Evolutionary conservation across 2,329 filamentous ascomycete species (phyloP).

Genomic region (Neofusicoccum kwambonambiense): DNA sequence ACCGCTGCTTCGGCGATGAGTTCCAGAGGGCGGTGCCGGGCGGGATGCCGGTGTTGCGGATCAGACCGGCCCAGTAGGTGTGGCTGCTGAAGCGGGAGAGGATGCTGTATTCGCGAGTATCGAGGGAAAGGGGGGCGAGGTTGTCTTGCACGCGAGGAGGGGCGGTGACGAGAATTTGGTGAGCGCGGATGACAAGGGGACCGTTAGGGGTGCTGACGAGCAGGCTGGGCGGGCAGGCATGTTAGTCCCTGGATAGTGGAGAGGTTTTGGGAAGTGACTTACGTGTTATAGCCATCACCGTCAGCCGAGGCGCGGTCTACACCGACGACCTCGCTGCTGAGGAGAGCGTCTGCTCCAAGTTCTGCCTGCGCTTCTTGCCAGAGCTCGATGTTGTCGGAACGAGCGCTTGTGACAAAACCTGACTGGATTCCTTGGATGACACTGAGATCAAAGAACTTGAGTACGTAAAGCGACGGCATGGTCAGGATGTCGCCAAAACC

Average conservation of each 20-base stretch:
- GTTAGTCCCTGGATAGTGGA: background rate
- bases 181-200: background rate
- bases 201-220: background rate
- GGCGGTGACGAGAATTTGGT: background rate
- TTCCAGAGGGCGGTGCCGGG: background rate
- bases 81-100: background rate
- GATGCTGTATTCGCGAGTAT: background rate
- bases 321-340: background rate
- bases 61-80: background rate
- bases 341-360: background rate
- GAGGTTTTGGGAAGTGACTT: background rate
- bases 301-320: background rate
- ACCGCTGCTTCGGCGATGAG: background rate
- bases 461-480: slow-evolving; percentile 46
- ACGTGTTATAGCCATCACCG: background rate
- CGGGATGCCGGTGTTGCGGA: background rate
- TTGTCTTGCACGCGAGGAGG: background rate
- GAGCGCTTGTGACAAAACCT: background rate
- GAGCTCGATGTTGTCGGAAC: background rate
- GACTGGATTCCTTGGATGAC: background rate
- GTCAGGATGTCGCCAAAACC: slow-evolving; percentile 47
- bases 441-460: slow-evolving; percentile 35
- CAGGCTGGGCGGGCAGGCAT: background rate
- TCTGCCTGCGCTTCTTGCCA: background rate
- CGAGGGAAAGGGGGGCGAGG: background rate